Base-by-base conservation (phyloP, 2,329 filamentous ascomycete genomes). In the Graphiopsis chlorocephala region DNA sequence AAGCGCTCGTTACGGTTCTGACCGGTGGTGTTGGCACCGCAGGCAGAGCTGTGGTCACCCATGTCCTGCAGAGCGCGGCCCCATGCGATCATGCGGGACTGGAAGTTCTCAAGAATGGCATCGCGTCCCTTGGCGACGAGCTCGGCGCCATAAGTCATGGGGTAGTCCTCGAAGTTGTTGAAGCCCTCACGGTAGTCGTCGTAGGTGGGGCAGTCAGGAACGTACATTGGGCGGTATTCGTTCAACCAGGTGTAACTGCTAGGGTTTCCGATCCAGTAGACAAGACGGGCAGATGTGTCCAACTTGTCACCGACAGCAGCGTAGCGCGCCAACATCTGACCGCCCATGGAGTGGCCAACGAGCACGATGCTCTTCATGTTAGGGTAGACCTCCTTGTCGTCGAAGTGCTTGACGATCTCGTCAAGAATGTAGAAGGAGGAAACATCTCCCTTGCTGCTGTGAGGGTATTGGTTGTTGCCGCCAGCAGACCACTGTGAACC, bases 291-390 rank as follows among this genome's bases (percentile, higher is more conserved):
- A n/a, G 35, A 66, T n/a, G 68, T 71, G 28, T 65, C 62, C 5
- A 72, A 62, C 17, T 66, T 29, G 26, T 70, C 68, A 31, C 72
- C 71, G 31, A 76, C 68, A 12, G 70, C 69, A 15, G 72, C 74
- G 66, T 77, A 77, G 47, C 75, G 71, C 47, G 75, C 71, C 14
- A 73, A 67, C 56, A 71, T 73, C 66, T 77, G 75, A 14, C 65
- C 74, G 28, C 74, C 75, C 35, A 75, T 68, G n/a, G 74, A 76
- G 65, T 77, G 75, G 42, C 75, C 75, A 47, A 73, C 75, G 33
- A 77, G 65, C 38, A 77, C 72, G 42, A 77, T 75, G 64, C 75
- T 72, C 42, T 76, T 73, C 65, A 77, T 57, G 65, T 76, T 75
- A 2, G 75, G 75, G 63, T 73, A 77, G 35, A 70, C 60, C 17